phyloP scores from a whole-genome alignment of 371 early-diverging fungal genomes.

The Apophysomyces variabilis region DNA sequence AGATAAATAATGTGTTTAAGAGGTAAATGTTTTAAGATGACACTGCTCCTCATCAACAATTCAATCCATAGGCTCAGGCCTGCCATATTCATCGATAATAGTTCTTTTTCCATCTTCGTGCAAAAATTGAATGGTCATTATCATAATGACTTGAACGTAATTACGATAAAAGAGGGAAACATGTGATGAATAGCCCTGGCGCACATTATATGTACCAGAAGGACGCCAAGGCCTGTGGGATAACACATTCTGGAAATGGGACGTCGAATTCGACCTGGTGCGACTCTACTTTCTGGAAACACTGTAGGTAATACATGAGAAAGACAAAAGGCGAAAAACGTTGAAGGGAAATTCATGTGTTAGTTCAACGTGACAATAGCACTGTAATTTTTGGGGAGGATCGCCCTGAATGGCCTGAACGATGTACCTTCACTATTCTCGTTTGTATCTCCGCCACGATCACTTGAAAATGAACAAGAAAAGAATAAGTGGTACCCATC shows the following conservation, averaged over 20 bases:
- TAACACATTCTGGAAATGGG: too few species aligned
- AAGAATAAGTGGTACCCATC: neutral
- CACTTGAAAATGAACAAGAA: neutral
- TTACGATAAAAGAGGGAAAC: slow-evolving; percentile 13
- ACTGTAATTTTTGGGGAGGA: neutral
- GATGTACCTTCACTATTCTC: neutral
- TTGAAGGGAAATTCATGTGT: neutral
- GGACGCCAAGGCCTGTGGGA: too few species aligned
- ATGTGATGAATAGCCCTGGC: too few species aligned
- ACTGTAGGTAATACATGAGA: too few species aligned
- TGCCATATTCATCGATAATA: slow-evolving; percentile 19
- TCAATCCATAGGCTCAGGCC: slow-evolving; percentile 20
- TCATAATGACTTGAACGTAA: slow-evolving; percentile 4
- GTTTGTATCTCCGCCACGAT: neutral
- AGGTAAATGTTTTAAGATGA: slow-evolving; percentile 19
- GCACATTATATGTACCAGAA: too few species aligned
- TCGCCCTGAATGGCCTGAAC: neutral
- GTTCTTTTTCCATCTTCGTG: slow-evolving; percentile 17
- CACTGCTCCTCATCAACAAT: slow-evolving; percentile 24
- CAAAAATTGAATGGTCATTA: slow-evolving; percentile 23
- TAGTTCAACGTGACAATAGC: neutral
- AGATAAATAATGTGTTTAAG: slow-evolving; percentile 21
- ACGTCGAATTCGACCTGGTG: too few species aligned
- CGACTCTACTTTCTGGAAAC: too few species aligned
- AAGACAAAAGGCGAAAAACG: neutral